Conservation (phyloP, 2,329 filamentous ascomycete genomes). For the Colletotrichum eremochloae region DNA sequence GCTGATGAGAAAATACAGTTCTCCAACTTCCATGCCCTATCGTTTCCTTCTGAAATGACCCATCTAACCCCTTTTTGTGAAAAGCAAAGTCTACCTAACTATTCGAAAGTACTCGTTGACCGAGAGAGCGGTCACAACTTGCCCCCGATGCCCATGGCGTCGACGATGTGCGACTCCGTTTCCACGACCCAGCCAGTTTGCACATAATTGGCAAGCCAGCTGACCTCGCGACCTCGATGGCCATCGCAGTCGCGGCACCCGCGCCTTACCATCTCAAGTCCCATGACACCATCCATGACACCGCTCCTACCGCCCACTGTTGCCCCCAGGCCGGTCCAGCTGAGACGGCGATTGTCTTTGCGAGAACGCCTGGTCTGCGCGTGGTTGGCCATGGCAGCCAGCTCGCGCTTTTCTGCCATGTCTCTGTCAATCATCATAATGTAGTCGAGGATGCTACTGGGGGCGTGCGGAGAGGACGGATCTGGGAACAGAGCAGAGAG, state of each 20-base stretch:
- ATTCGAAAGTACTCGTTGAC: not conserved
- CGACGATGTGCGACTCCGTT: constrained; percentile 33
- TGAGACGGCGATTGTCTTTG: constrained; percentile 51
- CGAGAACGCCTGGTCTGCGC: constrained; percentile 44
- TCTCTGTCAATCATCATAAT: constrained; percentile 56
- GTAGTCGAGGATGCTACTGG: constrained; percentile 49
- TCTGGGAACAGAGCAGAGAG: constrained; percentile 53
- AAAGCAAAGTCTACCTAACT: not conserved
- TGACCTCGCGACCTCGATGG: constrained; percentile 51
- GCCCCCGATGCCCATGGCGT: constrained; percentile 37
- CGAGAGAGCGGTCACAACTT: not conserved
- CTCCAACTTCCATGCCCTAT: not conserved
- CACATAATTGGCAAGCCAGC: constrained; percentile 47
- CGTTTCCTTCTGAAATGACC: constrained; percentile 7
- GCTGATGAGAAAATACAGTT: constrained; percentile 30
- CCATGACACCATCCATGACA: constrained; percentile 51
- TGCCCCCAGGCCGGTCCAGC: constrained; percentile 57
- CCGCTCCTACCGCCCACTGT: constrained; percentile 48
- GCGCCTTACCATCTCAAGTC: constrained; percentile 52
- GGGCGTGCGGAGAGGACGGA: constrained; percentile 43
- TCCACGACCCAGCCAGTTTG: constrained; percentile 40
- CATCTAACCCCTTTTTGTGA: constrained; percentile 14
- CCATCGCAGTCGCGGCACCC: constrained; percentile 52
- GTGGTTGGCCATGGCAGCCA: constrained; percentile 54
- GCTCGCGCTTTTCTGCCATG: constrained; percentile 57